Conservation (phyloP, 2,329 filamentous ascomycete species). For the Aphanocladium album region DNA sequence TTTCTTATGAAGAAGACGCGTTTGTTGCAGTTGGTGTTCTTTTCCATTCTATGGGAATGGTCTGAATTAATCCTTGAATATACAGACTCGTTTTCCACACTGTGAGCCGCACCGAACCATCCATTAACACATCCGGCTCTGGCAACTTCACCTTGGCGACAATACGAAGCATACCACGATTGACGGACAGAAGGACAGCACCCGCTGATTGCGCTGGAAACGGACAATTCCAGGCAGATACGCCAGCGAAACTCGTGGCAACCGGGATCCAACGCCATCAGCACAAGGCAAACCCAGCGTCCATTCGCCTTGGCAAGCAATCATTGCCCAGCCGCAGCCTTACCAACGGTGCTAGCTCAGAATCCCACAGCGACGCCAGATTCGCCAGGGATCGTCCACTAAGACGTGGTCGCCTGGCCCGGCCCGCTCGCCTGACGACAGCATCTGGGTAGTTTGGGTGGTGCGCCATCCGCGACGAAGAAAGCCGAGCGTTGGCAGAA, state of each 20-base stretch:
- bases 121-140: no score
- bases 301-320: neutral
- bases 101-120: no score
- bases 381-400: conserved; percentile 4
- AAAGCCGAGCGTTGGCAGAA: neutral
- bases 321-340: neutral
- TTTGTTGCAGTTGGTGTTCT: no score
- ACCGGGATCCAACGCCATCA: neutral
- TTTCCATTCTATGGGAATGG: neutral
- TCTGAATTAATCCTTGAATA: neutral
- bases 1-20: no score
- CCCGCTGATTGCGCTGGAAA: no score
- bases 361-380: neutral
- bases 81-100: no score
- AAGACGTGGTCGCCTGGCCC: neutral
- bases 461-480: neutral
- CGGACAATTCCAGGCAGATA: no score
- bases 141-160: no score
- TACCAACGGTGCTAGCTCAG: neutral
- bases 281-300: neutral
- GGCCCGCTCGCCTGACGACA: neutral
- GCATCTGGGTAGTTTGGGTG: neutral
- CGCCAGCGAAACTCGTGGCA: neutral
- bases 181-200: neutral
- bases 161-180: neutral